phyloP scores from a whole-genome alignment of 257 asterid genomes.

The Echium plantagineum region DNA sequence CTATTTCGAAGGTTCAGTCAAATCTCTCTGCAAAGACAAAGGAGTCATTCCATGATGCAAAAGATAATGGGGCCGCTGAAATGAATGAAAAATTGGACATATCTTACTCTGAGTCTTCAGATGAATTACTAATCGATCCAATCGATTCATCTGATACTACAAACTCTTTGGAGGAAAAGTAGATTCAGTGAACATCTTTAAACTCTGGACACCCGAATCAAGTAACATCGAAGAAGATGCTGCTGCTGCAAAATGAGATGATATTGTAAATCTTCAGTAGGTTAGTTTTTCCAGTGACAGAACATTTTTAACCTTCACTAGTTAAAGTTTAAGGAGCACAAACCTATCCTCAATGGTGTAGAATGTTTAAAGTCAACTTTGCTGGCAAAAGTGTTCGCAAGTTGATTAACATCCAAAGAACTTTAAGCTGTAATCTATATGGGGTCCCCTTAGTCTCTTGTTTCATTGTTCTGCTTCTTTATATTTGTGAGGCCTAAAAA shows the following conservation, averaged over 20 bases:
- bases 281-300: neutral
- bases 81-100: conserved; percentile 17
- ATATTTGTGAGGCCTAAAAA: too few relatives aligned
- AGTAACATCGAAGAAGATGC: conserved; percentile 38
- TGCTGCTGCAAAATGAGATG: conserved; percentile 58
- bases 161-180: conserved; percentile 37
- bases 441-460: conserved; percentile 5
- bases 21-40: conserved; percentile 12
- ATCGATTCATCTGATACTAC: conserved; percentile 55
- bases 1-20: conserved; percentile 14
- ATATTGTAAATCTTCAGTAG: neutral
- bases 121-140: conserved; percentile 38
- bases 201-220: conserved; percentile 47
- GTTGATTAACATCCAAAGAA: neutral
- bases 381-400: neutral
- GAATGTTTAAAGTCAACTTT: neutral
- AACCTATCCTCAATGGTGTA: neutral
- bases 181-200: conserved; percentile 40
- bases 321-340: neutral
- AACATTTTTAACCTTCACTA: neutral
- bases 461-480: too few relatives aligned
- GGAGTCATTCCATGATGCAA: conserved; percentile 23
- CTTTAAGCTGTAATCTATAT: conserved; percentile 2
- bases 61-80: conserved; percentile 19
- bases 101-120: conserved; percentile 22